Conservation (phyloP, 768 basidiomycete species). For the Boletellus ananas region DNA sequence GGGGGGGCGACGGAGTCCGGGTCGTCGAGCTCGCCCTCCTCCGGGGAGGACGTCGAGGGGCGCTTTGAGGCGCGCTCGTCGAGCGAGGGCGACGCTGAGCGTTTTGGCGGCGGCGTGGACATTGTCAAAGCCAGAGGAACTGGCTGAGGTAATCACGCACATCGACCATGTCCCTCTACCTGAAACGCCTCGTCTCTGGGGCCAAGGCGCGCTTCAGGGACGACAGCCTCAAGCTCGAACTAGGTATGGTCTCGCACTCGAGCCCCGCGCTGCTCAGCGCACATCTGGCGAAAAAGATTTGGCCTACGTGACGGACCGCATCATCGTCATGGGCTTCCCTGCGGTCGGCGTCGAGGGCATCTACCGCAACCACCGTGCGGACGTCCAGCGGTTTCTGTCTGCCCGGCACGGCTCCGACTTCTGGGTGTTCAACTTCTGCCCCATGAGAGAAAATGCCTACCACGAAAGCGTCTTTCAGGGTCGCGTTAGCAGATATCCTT, state of each 20-base stretch:
- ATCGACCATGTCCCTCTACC: conserved; percentile 54
- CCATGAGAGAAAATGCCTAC: conserved; percentile 77
- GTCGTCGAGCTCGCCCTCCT: conserved; percentile 83
- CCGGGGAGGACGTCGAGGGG: conserved; percentile 57
- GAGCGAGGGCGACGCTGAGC: conserved; percentile 55
- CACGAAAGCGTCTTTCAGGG: conserved; percentile 62
- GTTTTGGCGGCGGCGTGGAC: conserved; percentile 39
- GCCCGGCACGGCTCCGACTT: conserved; percentile 71
- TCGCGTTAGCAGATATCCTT: conserved; percentile 79
- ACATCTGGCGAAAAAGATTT: conserved; percentile 39
- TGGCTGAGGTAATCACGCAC: conserved; percentile 19
- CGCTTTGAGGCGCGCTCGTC: conserved; percentile 53
- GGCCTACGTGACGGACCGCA: conserved; percentile 66
- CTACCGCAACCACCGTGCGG: conserved; percentile 75
- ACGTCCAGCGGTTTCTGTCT: conserved; percentile 73
- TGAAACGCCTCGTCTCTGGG: conserved; percentile 77
- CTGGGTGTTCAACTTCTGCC: conserved; percentile 90
- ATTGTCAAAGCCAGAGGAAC: neutral
- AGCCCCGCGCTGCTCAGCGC: conserved; percentile 9
- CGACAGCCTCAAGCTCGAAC: conserved; percentile 59
- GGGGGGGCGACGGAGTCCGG: conserved; percentile 20
- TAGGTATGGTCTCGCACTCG: conserved; percentile 44
- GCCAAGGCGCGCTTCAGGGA: conserved; percentile 76
- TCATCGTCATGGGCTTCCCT: conserved; percentile 84
- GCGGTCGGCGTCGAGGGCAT: conserved; percentile 73